Conservation (phyloP, 306 rosid genomes). For the Oxytropis ochrocephala region DNA sequence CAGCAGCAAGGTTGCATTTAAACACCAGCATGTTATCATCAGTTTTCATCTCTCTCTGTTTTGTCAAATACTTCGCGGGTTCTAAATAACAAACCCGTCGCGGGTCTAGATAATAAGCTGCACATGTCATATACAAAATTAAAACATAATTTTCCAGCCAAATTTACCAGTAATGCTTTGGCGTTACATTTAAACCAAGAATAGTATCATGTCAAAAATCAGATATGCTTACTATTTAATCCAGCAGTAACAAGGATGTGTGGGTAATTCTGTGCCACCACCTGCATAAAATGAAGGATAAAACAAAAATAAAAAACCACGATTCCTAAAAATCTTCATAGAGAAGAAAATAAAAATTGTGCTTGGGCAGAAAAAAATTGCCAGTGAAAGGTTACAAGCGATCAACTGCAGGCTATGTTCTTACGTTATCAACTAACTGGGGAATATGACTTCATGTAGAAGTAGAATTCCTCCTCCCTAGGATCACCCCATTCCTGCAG, state of each 20-base stretch:
- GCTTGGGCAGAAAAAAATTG: constrained; percentile 3
- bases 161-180: too few relatives aligned
- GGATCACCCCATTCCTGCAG: constrained; percentile 99
- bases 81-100: constrained; percentile 84
- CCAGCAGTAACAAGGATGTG: constrained; percentile 88
- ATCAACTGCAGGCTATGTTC: constrained; percentile 28
- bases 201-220: too few relatives aligned
- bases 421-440: constrained; percentile 91
- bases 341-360: neutral
- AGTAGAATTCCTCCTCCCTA: constrained; percentile 81
- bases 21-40: constrained; percentile 61
- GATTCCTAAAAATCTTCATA: constrained; percentile 3
- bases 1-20: constrained; percentile 93
- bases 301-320: neutral
- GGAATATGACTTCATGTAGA: constrained; percentile 95
- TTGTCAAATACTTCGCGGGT: constrained; percentile 86
- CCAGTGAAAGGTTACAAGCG: neutral
- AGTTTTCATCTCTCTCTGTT: constrained; percentile 75
- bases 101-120: too few relatives aligned
- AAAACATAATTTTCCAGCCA: too few relatives aligned
- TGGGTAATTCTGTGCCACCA: constrained; percentile 71
- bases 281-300: constrained; percentile 39
- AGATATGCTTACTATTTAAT: constrained; percentile 68
- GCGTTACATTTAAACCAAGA: too few relatives aligned
- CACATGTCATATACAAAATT: too few relatives aligned